Evolutionary conservation across 208 protist genomes (phyloP), one percentile per base, ranked within the genome.

Genomic region (Trypanosoma caninum): DNA sequence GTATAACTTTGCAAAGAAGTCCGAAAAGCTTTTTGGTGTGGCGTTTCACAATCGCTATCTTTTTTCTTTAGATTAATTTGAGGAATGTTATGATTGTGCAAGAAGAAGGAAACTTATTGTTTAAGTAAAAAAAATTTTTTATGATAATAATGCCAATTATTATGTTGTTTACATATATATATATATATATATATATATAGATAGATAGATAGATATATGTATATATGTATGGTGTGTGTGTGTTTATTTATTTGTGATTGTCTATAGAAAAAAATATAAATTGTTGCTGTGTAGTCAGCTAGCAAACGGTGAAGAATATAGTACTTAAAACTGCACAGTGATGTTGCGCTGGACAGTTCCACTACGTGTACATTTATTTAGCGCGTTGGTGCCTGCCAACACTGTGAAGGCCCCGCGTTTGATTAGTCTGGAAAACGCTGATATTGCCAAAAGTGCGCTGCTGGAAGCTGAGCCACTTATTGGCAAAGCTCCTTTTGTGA

Each of bases 11-110:
- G 76, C 84, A 18, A 89, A 86, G 58, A 81, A 85, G 58, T 75
- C 81, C 14, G 79, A 93, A 66, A 58, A 72, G 46, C 65, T 96
- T 1, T 91, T 96, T 53, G 91, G 91, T 4, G 78, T 96, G 13
- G 71, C 76, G 11, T 85, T 96, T 62, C 79, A 92, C 51, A 96
- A 96, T 67, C 84, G 91, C 7, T 96, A 94, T 63, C 65, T 96
- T 16, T 96, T 96, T 65, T 78, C 86, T 35, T 59, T 96, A 6
- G 91, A 96, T 58, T 68, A 47, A 68, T 14, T 23, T 11, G 20
- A 37, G 16, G 3, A 38, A 41, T 22, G 2, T n/a, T n/a, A n/a
- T n/a, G n/a, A n/a, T n/a, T n/a, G n/a, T n/a, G n/a, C n/a, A n/a
- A n/a, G n/a, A n/a, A n/a, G n/a, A n/a, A n/a, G n/a, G n/a, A n/a